Evolutionary conservation across 306 rosid species (phyloP), one percentile per base, ranked within the genome.

Genomic region (Elaeagnus macrophylla): DNA sequence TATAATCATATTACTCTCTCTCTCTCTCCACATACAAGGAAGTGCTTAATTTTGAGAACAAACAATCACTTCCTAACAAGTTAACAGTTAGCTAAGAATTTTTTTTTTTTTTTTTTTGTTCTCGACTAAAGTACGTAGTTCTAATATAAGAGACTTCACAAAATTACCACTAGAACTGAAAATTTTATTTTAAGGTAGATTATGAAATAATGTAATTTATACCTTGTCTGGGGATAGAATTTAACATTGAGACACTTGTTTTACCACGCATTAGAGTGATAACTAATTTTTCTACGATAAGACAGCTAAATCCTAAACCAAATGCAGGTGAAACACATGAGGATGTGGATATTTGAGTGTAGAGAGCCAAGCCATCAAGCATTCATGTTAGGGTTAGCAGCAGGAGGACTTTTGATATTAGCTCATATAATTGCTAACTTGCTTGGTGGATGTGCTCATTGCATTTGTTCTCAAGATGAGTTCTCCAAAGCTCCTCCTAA

Each of bases 321-420:
- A 1, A 49, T 48, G 67, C 68, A 83, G 96, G 82, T 71, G 46
- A 79, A 82, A 62, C 83, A 82, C 64, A 59, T 82, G 71, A 80
- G 60, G 72, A 16, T 62, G 76, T 68, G 83, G 89, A 61, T 71
- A 19, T 20, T 86, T 7, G 96, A 76, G 57, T 82, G 96, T 42
- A 77, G 63, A 65, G 94, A 81, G 45, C 94, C 87, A 37, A 84
- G 95, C 70, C 62, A 74, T 50, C 18, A 65, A 60, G 89, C 91
- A 7, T 91, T 76, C 81, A 80, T 84, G 72, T 68, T 84, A 39
- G 96, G 96, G 12, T 35, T 87, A 53, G 77, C 81, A 40, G 96
- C 99, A 40, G 69, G 82, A 0, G 65, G 83, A 68, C 66, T 86
- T 0, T 70, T 84, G 54, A 74, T 40, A 19, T 53, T 75, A 3